Percentiles rank a stretch among this genome's conserved stretches.
Evolutionary conservation across 495 filamentous ascomycete species (phyloP).

Genomic region (Bathelium albidoporum): DNA sequence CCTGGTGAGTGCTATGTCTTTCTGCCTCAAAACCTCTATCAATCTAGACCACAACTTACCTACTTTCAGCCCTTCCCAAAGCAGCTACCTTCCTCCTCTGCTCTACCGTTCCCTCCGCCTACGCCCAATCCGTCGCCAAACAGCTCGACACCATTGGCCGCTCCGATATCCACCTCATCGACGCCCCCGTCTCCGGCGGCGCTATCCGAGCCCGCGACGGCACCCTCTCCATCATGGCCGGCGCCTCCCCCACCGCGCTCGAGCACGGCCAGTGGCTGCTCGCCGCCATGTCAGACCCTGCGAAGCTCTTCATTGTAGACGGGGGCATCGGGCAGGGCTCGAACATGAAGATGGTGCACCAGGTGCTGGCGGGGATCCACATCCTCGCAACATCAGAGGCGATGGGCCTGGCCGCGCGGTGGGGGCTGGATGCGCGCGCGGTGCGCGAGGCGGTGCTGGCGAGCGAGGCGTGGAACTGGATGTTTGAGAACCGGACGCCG

Average conservation of each 20-base stretch:
- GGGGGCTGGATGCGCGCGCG: constrained; percentile 52
- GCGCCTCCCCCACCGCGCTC: constrained; percentile 48
- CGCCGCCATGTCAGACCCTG: constrained; percentile 45
- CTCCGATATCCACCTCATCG: constrained; percentile 57
- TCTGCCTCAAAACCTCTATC: not conserved
- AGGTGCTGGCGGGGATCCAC: constrained; percentile 67
- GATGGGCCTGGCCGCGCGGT: constrained; percentile 58
- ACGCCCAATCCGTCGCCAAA: constrained; percentile 48
- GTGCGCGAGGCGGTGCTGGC: constrained; percentile 48
- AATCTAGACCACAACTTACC: constrained; percentile 24
- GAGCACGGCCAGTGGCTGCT: constrained; percentile 50
- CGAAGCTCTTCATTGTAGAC: constrained; percentile 63
- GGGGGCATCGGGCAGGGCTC: constrained; percentile 69
- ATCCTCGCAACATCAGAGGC: constrained; percentile 64
- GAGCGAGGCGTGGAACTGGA: constrained; percentile 62
- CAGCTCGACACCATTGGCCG: constrained; percentile 45
- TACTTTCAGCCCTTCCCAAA: constrained; percentile 21
- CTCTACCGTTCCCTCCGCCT: constrained; percentile 63
- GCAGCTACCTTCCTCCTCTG: constrained; percentile 58
- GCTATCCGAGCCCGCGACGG: constrained; percentile 61
- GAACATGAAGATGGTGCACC: constrained; percentile 83
- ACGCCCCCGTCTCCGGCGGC: constrained; percentile 71
- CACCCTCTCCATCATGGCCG: constrained; percentile 72
- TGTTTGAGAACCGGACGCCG: constrained; percentile 67
- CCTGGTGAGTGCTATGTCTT: constrained; percentile 2